phyloP scores from a whole-genome alignment of 371 early-diverging fungal species.

The Entomophthora muscae region DNA sequence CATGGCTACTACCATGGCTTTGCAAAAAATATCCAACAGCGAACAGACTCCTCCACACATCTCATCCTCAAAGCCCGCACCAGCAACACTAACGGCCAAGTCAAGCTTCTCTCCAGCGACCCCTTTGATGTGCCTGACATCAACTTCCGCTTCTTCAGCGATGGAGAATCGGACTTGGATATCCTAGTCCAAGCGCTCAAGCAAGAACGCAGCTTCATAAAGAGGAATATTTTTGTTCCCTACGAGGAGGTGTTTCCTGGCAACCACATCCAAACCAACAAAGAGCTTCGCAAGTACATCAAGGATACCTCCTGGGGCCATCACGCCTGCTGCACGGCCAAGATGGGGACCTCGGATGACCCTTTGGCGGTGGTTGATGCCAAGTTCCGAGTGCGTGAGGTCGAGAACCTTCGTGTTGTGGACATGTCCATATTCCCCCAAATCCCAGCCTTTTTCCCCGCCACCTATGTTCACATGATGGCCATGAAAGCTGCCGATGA shows the following conservation, averaged over 20 bases:
- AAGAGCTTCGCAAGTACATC: not conserved
- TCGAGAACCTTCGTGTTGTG: constrained; percentile 18
- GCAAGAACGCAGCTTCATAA: not conserved
- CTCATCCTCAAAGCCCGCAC: not conserved
- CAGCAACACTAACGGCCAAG: not conserved
- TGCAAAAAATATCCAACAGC: not conserved
- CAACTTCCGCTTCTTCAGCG: constrained; percentile 4
- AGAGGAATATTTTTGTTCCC: not conserved
- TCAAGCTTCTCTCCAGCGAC: not conserved
- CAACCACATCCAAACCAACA: not conserved
- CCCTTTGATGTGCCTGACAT: no score
- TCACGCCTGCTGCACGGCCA: no score
- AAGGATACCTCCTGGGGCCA: no score
- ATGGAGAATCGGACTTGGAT: not conserved
- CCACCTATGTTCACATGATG: constrained; percentile 13
- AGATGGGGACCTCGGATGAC: no score
- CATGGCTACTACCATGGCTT: not conserved
- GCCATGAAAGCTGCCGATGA: no score
- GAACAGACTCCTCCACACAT: not conserved
- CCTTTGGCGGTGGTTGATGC: constrained; percentile 18
- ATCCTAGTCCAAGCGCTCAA: not conserved
- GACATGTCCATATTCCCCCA: constrained; percentile 25
- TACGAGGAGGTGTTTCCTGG: not conserved
- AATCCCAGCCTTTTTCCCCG: constrained; percentile 13
- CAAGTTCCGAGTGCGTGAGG: constrained; percentile 16